These are phyloP conservation scores for Paraphaeosphaeria sporulosa DNA, from an alignment of 2,329 filamentous ascomycete species.

Conservation along the genomic window DNA sequence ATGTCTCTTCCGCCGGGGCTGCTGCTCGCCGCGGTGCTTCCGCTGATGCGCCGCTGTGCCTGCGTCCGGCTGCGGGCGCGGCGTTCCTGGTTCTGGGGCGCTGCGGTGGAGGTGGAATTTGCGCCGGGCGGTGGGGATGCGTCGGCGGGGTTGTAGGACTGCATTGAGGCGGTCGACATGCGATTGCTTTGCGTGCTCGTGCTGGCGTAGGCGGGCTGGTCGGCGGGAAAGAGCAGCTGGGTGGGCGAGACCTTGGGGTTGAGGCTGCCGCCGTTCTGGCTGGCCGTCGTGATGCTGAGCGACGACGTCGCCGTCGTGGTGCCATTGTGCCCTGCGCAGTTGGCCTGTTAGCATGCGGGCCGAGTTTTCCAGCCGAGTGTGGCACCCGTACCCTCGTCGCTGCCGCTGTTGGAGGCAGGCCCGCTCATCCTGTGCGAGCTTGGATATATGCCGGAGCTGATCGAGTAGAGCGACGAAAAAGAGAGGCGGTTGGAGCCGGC, in stretches of 20 bases:
- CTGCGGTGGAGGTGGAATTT: conserved; percentile 6
- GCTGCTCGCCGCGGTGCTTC: conserved; percentile 81
- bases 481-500: conserved; percentile 71
- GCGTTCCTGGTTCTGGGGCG: conserved; percentile 25
- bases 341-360: background rate
- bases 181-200: conserved; percentile 1
- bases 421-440: conserved; percentile 61
- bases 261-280: conserved; percentile 52
- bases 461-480: conserved; percentile 75
- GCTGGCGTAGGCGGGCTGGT: conserved; percentile 25
- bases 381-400: conserved; percentile 52
- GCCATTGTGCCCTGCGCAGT: conserved; percentile 27
- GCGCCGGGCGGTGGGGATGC: conserved; percentile 17
- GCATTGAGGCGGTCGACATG: conserved; percentile 6
- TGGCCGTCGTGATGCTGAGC: conserved; percentile 54
- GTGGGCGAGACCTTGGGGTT: conserved; percentile 50
- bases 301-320: conserved; percentile 55
- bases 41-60: conserved; percentile 79
- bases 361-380: background rate
- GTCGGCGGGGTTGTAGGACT: conserved; percentile 11
- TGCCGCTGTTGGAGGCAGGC: conserved; percentile 54
- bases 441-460: conserved; percentile 65
- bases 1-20: conserved; percentile 72
- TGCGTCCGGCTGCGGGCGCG: conserved; percentile 53
- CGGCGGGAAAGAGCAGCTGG: conserved; percentile 43